Evolutionary conservation across 75 land plant genomes (phyloP).

Genomic region (Adiantum capillusveneris): DNA sequence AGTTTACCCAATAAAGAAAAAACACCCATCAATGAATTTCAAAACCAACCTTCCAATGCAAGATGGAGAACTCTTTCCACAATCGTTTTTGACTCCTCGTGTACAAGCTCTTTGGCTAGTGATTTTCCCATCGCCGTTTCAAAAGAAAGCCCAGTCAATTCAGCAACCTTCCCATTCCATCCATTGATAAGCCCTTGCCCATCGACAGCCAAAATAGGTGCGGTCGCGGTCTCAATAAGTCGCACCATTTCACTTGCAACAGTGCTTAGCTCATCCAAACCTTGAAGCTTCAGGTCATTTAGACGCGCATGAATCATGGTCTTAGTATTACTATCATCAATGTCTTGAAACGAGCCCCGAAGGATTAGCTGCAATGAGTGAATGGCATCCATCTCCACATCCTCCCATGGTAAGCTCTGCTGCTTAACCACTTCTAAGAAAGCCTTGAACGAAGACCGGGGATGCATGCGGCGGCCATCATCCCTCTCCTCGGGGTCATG

Average conservation of each 20-base stretch:
- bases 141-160: conserved; percentile 55
- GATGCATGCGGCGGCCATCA: conserved; percentile 73
- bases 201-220: conserved; percentile 75
- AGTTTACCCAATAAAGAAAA: not conserved
- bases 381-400: conserved; percentile 86
- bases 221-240: conserved; percentile 78
- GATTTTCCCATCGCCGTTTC: conserved; percentile 58
- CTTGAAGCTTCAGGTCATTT: conserved; percentile 51
- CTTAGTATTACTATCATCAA: conserved; percentile 14
- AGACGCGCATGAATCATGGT: conserved; percentile 35
- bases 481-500: conserved; percentile 57
- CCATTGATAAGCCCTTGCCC: conserved; percentile 58
- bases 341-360: conserved; percentile 43
- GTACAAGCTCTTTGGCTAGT: conserved; percentile 72
- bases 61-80: conserved; percentile 62
- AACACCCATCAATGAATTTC: not conserved
- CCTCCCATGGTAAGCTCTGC: conserved; percentile 70
- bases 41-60: conserved; percentile 66
- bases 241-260: conserved; percentile 82
- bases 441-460: conserved; percentile 76
- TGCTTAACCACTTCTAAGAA: conserved; percentile 69
- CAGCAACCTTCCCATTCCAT: conserved; percentile 73
- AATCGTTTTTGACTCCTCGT: conserved; percentile 49
- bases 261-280: conserved; percentile 57
- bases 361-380: conserved; percentile 80